Conservation (phyloP, 2,329 filamentous ascomycete genomes). For the Penicillium palitans region DNA sequence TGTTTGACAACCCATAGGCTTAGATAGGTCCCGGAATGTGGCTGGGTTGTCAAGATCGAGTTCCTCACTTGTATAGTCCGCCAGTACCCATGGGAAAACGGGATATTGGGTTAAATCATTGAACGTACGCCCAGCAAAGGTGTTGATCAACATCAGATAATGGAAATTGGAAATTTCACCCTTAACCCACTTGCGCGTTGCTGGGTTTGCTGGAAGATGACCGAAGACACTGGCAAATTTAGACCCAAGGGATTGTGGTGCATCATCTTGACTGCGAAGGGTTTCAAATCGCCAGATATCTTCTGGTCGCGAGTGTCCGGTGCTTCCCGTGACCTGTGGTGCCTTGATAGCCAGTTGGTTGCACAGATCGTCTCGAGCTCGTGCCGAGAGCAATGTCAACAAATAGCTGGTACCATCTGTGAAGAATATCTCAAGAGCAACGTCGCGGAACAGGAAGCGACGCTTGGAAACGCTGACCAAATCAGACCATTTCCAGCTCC, state of each 20-base stretch:
- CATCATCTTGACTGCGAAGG: constrained; percentile 66
- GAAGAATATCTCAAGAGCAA: constrained; percentile 96
- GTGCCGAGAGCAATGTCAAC: constrained; percentile 75
- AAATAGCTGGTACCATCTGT: constrained; percentile 95
- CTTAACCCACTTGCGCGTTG: constrained; percentile 84
- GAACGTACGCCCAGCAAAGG: constrained; percentile 93
- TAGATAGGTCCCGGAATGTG: constrained; percentile 86
- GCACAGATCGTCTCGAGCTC: constrained; percentile 76
- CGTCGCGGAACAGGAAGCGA: constrained; percentile 90
- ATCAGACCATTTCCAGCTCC: constrained; percentile 92
- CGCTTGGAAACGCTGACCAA: constrained; percentile 95
- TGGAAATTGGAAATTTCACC: constrained; percentile 98
- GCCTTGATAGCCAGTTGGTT: constrained; percentile 74
- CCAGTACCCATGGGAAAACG: constrained; percentile 95
- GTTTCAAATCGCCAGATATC: constrained; percentile 91
- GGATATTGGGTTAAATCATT: constrained; percentile 98
- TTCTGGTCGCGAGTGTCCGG: constrained; percentile 72
- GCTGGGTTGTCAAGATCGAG: constrained; percentile 81
- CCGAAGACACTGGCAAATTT: constrained; percentile 94
- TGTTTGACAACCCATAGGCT: constrained; percentile 94
- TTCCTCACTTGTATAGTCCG: constrained; percentile 93
- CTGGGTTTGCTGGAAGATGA: constrained; percentile 74
- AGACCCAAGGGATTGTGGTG: constrained; percentile 70
- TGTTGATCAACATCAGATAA: constrained; percentile 98
- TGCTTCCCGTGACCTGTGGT: constrained; percentile 72